These are phyloP conservation scores for Phytopythium ostracodes DNA, from an alignment of 352 stramenopile species.

Conservation along the genomic window DNA sequence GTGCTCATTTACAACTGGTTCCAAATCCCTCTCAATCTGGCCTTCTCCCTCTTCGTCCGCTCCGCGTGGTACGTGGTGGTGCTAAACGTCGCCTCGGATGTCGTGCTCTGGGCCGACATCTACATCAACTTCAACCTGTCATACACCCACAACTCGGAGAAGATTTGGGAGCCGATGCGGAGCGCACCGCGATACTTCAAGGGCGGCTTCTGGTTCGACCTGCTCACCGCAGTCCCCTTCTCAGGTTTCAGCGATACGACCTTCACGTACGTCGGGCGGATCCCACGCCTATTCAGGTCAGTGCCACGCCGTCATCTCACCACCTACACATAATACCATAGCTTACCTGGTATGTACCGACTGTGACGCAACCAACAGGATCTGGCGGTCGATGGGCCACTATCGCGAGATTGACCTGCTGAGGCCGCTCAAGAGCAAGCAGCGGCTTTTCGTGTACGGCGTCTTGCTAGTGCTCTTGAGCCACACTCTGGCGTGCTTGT, in stretches of 20 bases:
- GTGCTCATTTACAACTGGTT: constrained; percentile 38
- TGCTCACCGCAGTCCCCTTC: constrained; percentile 35
- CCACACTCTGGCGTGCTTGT: constrained; percentile 27
- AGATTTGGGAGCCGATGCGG: constrained; percentile 20
- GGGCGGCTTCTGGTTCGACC: constrained; percentile 23
- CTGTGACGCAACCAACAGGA: constrained; percentile 6
- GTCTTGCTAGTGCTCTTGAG: constrained; percentile 23
- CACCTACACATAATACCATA: neutral
- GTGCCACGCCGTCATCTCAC: neutral
- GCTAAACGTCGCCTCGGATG: constrained; percentile 20
- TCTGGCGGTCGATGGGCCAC: constrained; percentile 27
- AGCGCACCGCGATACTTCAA: constrained; percentile 22
- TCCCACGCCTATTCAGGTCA: constrained; percentile 16
- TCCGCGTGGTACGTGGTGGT: constrained; percentile 18
- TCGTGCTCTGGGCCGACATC: constrained; percentile 37
- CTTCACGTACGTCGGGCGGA: constrained; percentile 11
- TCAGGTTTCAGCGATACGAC: constrained; percentile 13
- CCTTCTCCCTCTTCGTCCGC: constrained; percentile 28
- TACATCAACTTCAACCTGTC: constrained; percentile 41
- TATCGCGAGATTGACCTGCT: constrained; percentile 25
- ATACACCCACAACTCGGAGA: constrained; percentile 23
- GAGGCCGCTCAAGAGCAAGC: constrained; percentile 12
- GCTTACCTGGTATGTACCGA: neutral
- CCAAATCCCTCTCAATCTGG: constrained; percentile 33
- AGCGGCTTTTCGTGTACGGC: constrained; percentile 15